These are phyloP conservation scores for Letharia columbiana DNA, from an alignment of 495 filamentous ascomycete species.

Conservation along the genomic window DNA sequence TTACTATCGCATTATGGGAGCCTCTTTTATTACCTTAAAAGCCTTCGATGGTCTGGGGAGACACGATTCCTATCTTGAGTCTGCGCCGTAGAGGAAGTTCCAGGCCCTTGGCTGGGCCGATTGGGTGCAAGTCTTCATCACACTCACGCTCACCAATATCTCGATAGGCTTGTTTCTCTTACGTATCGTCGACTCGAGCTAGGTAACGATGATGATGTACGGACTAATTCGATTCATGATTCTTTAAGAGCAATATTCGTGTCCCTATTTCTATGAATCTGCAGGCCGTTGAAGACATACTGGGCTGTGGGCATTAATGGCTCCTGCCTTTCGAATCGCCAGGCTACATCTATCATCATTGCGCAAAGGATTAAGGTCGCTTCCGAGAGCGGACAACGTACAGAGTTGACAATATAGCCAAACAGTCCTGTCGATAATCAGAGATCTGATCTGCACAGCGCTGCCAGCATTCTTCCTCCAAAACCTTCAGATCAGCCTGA, in stretches of 20 bases:
- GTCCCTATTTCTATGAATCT: conserved; percentile 18
- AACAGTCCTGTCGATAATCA: conserved; percentile 7
- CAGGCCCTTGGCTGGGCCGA: conserved; percentile 13
- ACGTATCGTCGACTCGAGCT: conserved; percentile 9
- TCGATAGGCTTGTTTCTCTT: conserved; percentile 18
- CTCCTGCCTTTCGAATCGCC: conserved; percentile 8
- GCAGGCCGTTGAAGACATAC: conserved; percentile 13
- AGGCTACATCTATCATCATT: conserved; percentile 14
- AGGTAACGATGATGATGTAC: background rate
- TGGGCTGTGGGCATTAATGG: conserved; percentile 9
- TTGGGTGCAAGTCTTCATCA: conserved; percentile 18
- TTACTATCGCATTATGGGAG: conserved; percentile 14
- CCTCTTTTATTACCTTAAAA: conserved; percentile 7
- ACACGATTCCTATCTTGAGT: conserved; percentile 15
- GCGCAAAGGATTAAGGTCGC: conserved; percentile 12
- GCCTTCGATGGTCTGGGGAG: conserved; percentile 6
- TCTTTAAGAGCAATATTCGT: conserved; percentile 13
- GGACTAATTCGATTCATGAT: conserved; percentile 8
- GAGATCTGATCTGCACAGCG: conserved; percentile 8
- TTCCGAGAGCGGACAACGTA: background rate
- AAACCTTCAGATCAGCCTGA: conserved; percentile 11
- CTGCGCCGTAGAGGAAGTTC: conserved; percentile 9
- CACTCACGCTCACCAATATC: conserved; percentile 15
- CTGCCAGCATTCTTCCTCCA: conserved; percentile 14
- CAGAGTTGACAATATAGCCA: background rate